phyloP scores from a whole-genome alignment of 441 rosid genomes.

The Brassica balearica region DNA sequence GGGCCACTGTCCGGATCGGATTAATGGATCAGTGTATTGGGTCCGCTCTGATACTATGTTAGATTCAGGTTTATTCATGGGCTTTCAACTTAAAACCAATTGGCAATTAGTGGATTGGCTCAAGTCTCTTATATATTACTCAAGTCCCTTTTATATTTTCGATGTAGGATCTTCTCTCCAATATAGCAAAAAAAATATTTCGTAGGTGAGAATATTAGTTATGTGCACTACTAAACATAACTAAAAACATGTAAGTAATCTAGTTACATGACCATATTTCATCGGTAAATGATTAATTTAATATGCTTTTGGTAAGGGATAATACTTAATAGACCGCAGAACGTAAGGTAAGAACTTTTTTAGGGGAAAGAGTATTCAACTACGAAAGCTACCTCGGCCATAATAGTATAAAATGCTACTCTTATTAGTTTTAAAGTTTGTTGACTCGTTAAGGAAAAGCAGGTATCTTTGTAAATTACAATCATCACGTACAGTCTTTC shows the following conservation, averaged over 20 bases:
- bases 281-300: neutral
- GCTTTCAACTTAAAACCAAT: too few relatives aligned
- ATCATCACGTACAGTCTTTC: neutral
- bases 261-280: neutral
- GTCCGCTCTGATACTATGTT: too few relatives aligned
- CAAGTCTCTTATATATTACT: too few relatives aligned
- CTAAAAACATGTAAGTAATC: neutral
- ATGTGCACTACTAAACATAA: neutral
- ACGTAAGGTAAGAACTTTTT: neutral
- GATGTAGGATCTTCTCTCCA: too few relatives aligned
- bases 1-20: too few relatives aligned
- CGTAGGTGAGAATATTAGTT: too few relatives aligned
- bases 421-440: neutral
- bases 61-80: too few relatives aligned
- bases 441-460: neutral
- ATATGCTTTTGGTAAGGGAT: slow-evolving; percentile 1
- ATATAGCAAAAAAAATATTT: too few relatives aligned
- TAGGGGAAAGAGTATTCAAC: neutral
- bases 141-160: too few relatives aligned
- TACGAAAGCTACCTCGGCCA: neutral
- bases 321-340: neutral
- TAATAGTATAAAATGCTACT: neutral
- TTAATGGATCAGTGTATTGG: too few relatives aligned
- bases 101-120: too few relatives aligned
- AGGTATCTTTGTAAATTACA: neutral